A percentile compares a stretch with the other conserved stretches of the same genome.
Evolutionary conservation across 73 alveolate genomes (phyloP).

Genomic region (Paramecium octaurelia): DNA sequence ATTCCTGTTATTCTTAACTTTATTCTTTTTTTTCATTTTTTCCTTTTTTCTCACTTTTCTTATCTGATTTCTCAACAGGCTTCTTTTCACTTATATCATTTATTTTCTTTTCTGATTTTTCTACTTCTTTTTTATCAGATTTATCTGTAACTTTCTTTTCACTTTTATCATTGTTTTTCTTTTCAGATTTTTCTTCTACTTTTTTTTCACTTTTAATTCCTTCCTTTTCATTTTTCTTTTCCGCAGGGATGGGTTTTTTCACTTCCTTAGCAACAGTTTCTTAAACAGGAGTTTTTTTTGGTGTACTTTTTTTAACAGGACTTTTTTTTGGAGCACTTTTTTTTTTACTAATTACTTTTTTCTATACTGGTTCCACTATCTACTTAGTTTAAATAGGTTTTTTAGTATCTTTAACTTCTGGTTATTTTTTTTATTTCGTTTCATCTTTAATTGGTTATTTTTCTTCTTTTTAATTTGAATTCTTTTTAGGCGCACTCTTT

Average conservation of each 20-base stretch:
- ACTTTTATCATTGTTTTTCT: neutral
- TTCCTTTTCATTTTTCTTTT: slow-evolving; percentile 1
- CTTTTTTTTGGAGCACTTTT: slow-evolving; percentile 4
- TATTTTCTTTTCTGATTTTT: neutral
- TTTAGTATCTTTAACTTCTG: neutral
- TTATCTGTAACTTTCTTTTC: neutral
- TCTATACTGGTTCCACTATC: neutral
- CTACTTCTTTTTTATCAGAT: neutral
- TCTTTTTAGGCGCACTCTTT: slow-evolving; percentile 32
- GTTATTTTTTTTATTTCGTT: neutral
- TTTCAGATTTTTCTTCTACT: neutral
- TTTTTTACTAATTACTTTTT: neutral
- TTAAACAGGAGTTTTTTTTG: neutral
- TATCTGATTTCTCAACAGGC: neutral
- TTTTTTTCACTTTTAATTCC: slow-evolving; percentile 13
- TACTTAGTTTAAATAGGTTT: neutral
- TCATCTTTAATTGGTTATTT: neutral
- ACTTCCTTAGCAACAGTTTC: neutral
- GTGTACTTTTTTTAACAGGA: slow-evolving; percentile 11
- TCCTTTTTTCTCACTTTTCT: neutral
- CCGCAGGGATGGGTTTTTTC: neutral
- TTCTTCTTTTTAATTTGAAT: neutral
- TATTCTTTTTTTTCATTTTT: neutral
- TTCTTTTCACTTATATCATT: neutral
- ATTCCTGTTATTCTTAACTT: neutral